Evolutionary conservation across 2,329 filamentous ascomycete genomes (phyloP), one percentile per base, ranked within the genome.

Genomic region (Nectriaceae sp.): DNA sequence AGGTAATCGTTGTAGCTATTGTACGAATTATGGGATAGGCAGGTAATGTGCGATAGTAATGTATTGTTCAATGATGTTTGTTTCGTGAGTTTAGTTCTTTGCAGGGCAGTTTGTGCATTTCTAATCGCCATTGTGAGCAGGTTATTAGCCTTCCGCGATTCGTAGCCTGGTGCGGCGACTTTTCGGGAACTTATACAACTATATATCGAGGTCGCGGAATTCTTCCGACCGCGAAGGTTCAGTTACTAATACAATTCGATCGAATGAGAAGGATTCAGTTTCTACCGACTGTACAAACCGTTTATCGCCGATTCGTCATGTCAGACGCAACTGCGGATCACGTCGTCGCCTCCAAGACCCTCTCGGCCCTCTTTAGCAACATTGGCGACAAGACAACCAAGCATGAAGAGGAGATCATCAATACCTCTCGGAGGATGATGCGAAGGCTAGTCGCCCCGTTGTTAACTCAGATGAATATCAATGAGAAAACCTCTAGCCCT

Each of bases 391-490:
- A 54, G 10, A n/a, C 38, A 5, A 40, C 11, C 5, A 13, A 24
- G n/a, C 40, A 42, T 21, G 56, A 57, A 15, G 48, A 49, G 1
- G 51, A 57, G 21, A 55, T 57, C 49, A 18, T 60, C 33, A 10
- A 33, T 18, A 39, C 51, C 13, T 59, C 64, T 0, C 50, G 43
- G 1, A 53, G 50, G 5, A 36, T 65, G 8, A 40, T 64, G 45
- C 41, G 46, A 1, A 20, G 38, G 1, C 26, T 68, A 0, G 53
- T 57, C 2, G 48, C 31, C 1, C 59, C 59, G 11, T 44, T 69
- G 0, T 20, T 64, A 1, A 8, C 36, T 2, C 65, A 65, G 24
- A 63, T 69, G 61, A 57, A 54, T 0, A 49, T 69, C 4, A 44
- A 43, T 0, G 33, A 47, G 20, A 21, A 49, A 3, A 44, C 20